Base-by-base conservation (phyloP, 2,329 filamentous ascomycete species). In the Aspergillus amoenus region DNA sequence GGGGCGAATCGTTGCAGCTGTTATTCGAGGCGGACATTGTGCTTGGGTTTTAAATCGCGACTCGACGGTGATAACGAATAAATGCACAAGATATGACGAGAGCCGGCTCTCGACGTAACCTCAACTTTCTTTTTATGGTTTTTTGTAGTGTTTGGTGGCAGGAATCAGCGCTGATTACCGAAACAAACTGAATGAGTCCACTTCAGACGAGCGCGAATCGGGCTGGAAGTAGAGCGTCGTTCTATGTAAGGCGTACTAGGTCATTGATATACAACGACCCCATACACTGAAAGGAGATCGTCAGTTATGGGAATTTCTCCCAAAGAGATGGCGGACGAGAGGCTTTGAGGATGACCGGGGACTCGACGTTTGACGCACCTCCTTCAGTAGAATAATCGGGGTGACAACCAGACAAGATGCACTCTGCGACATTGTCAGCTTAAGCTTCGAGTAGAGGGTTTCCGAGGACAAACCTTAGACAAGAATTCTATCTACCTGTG, bases 101-200 rank as follows among this genome's bases (percentile, higher is more conserved):
- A 68, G 56, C 72, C 72, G 67, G 72, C 71, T 74, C 70, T 71
- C 56, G 59, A 66, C 58, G 48, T 61, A 58, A 18, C 5, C 13
- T 32, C 39, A 18, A 15, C 17, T 49, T 50, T 45, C 32, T 24
- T 47, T 40, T 18, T 45, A 17, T 57, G 30, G 17, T 40, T 13
- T 24, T 40, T 17, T 56, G 21, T 30, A 24, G 34, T 21, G 24
- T 41, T 55, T 27, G 43, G 44, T 37, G 41, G 41, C 18, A 21
- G 50, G n/a, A 15, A n/a, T 12, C 15, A 43, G 44, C 11, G 21
- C 17, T 32, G 39, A 13, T 30, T 49, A 40, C 37, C 30, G 46
- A 40, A 46, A 22, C 9, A 12, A 17, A 27, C 18, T 40, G 24
- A 57, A 41, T 30, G 39, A 42, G 30, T 39, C 42, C 43, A 44